phyloP scores from a whole-genome alignment of 2,329 filamentous ascomycete genomes.

The Aspergillus sergii region DNA sequence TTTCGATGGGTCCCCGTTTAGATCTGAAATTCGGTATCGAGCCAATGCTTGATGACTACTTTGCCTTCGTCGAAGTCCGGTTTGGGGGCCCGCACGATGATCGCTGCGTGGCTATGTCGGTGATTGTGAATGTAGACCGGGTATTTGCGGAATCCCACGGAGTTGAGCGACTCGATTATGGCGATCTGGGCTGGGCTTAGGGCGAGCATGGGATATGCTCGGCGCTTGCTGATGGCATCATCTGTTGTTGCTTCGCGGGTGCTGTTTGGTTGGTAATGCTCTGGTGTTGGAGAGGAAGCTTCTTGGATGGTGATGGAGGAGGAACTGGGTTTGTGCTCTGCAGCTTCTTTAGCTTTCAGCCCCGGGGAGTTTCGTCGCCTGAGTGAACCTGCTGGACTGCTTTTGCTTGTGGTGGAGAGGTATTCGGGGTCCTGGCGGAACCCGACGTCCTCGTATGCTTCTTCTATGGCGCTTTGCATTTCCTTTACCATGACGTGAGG shows the following conservation, averaged over 20 bases:
- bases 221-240: neutral
- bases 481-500: slow-evolving; percentile 72
- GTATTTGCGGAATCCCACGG: slow-evolving; percentile 61
- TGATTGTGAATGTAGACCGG: slow-evolving; percentile 61
- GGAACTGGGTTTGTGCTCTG: slow-evolving; percentile 1
- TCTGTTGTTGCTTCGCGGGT: neutral
- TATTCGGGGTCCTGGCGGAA: slow-evolving; percentile 71
- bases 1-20: slow-evolving; percentile 33
- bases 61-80: slow-evolving; percentile 75
- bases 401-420: slow-evolving; percentile 57
- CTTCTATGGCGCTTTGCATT: slow-evolving; percentile 74
- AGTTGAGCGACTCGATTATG: slow-evolving; percentile 78
- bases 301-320: neutral
- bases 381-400: neutral
- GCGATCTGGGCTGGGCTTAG: slow-evolving; percentile 78
- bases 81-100: slow-evolving; percentile 73
- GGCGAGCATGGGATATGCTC: slow-evolving; percentile 68
- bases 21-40: slow-evolving; percentile 71
- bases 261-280: neutral
- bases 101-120: slow-evolving; percentile 84
- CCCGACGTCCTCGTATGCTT: slow-evolving; percentile 73
- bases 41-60: slow-evolving; percentile 78
- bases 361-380: neutral
- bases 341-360: neutral
- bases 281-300: neutral